Percentiles rank a stretch among this genome's conserved stretches.
Evolutionary conservation across 73 alveolate genomes (phyloP).

Genomic region (Stentor coeruleus): DNA sequence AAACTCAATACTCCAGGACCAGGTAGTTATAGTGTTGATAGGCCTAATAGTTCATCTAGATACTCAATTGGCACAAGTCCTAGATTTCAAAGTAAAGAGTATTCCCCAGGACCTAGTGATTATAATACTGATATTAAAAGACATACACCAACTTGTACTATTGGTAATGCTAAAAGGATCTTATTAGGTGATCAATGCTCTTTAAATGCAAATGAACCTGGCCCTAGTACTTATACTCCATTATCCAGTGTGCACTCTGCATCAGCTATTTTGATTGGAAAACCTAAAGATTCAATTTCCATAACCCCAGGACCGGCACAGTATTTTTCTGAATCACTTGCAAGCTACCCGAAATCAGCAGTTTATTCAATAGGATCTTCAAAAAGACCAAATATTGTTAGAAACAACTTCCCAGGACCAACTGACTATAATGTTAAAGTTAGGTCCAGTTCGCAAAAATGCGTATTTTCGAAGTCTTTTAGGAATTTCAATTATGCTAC

Average conservation of each 20-base stretch:
- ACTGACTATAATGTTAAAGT: neutral
- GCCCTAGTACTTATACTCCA: neutral
- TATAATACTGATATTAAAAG: neutral
- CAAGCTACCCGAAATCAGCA: neutral
- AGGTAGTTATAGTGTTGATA: neutral
- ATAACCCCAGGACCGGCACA: neutral
- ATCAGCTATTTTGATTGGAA: neutral
- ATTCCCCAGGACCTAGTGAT: neutral
- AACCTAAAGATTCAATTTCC: neutral
- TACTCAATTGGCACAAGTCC: neutral
- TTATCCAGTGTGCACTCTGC: neutral
- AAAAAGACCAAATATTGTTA: neutral
- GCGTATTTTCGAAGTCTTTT: neutral
- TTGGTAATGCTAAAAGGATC: neutral
- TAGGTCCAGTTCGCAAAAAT: neutral
- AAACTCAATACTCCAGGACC: neutral
- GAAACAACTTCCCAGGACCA: slow-evolving; percentile 8
- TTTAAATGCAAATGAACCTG: neutral
- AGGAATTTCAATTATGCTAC: neutral
- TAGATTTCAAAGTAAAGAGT: neutral
- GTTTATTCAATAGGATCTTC: neutral
- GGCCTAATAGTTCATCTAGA: neutral
- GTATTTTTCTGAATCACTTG: neutral
- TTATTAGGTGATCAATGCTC: neutral
- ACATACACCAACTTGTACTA: neutral